Evolutionary conservation across 805 yeast genomes (phyloP), one percentile per base, ranked within the genome.

Genomic region (Pichia membranifaciens): DNA sequence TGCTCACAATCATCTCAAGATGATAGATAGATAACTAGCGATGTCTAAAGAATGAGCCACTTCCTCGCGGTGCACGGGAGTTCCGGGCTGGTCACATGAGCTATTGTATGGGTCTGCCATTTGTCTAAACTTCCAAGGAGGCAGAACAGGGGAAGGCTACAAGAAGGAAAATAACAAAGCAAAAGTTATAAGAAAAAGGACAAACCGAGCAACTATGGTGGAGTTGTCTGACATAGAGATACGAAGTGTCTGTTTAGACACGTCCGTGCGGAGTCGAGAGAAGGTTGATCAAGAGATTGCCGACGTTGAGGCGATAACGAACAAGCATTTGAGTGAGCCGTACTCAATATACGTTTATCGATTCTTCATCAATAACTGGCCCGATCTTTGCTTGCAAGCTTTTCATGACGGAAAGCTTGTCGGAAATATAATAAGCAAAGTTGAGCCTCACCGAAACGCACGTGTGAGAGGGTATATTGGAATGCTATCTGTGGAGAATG

Each of bases 301-400:
- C 12, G 72, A 71, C 25, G 69, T 84, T 13, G 74, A 78, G 56
- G 58, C 60, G 10, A 71, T 91, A 41, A 82, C 91, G 10, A 78
- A 83, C 36, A 71, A 70, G 10, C 93, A 90, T 62, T 70, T 93
- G 35, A 83, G 93, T 25, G 99, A 93, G 64, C 98, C 99, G 0
- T 93, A 93, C 62, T 90, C 97, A 4, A 76, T 87, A 17, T 93
- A 87, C 58, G 97, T 93, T 2, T 93, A 90, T 65, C 76, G 96
- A 60, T 93, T 84, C 67, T 93, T 93, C 61, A 69, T 93, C 38
- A 84, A 84, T 57, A 83, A 82, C 56, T 90, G 97, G 96, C 96
- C 98, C 1, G 82, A 84, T 41, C 73, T 89, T 49, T 84, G 96
- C 51, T 75, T 76, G 45, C 59, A 86, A 34, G 91, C 84, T 9